phyloP scores from a whole-genome alignment of 305 asterid species.

The Fraxinus dipetala region DNA sequence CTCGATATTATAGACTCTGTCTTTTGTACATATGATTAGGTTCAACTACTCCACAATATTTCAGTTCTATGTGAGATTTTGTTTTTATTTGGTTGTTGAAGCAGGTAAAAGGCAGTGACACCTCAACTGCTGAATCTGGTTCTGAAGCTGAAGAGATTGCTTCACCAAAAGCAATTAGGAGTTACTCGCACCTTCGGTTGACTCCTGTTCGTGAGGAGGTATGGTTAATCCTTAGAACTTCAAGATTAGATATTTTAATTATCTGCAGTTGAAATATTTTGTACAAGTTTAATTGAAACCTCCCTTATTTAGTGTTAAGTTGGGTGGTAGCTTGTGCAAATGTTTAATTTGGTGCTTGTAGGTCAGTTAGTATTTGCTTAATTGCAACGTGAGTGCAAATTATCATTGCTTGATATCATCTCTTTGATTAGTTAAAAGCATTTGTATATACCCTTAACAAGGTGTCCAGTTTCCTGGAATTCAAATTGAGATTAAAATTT shows the following conservation, averaged over 20 bases:
- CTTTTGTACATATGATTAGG: slow-evolving; percentile 2
- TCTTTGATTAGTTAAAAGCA: not conserved
- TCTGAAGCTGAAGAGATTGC: slow-evolving; percentile 98
- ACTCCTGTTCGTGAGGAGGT: slow-evolving; percentile 99
- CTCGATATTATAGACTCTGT: slow-evolving; percentile 47
- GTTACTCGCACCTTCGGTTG: slow-evolving; percentile 80
- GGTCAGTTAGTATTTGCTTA: not conserved
- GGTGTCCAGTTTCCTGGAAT: not conserved
- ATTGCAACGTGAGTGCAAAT: not conserved
- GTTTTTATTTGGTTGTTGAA: slow-evolving; percentile 22
- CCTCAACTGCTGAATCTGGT: slow-evolving; percentile 98
- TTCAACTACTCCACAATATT: not conserved
- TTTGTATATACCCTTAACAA: not conserved
- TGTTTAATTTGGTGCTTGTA: not conserved
- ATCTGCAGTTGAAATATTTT: not conserved
- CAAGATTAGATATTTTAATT: slow-evolving; percentile 1
- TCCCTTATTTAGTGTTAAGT: not conserved
- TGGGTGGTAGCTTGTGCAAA: slow-evolving; percentile 11
- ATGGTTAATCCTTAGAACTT: slow-evolving; percentile 21
- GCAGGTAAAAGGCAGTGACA: slow-evolving; percentile 87
- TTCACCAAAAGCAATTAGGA: slow-evolving; percentile 84
- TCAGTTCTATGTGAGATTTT: slow-evolving; percentile 13
- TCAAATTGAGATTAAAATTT: not conserved
- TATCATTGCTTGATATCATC: not conserved
- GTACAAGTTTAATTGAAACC: not conserved